Evolutionary conservation across 345 rosid species (phyloP).

Genomic region (Moricandia arvensis): DNA sequence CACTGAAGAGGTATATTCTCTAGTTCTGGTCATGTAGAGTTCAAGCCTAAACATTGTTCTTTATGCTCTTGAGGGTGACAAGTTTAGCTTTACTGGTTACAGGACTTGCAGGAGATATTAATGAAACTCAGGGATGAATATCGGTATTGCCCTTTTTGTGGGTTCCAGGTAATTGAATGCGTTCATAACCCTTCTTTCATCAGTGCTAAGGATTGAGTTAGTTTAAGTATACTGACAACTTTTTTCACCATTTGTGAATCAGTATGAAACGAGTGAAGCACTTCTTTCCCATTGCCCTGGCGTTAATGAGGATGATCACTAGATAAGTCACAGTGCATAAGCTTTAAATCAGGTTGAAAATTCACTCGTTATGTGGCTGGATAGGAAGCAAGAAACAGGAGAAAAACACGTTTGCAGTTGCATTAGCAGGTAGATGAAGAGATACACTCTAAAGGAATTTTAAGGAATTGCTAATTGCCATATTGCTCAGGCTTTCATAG

Average conservation of each 20-base stretch:
- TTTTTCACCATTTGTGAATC: neutral
- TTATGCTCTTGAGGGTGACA: conserved; percentile 6
- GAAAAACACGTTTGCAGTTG: conserved; percentile 7
- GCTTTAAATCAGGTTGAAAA: conserved; percentile 5
- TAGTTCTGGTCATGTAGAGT: neutral
- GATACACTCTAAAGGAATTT: neutral
- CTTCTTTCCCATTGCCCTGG: conserved; percentile 82
- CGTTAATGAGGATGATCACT: conserved; percentile 73
- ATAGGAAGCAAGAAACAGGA: conserved; percentile 16
- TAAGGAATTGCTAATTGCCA: neutral
- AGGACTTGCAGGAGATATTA: conserved; percentile 74
- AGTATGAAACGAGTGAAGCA: conserved; percentile 52
- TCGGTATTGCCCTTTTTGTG: conserved; percentile 81
- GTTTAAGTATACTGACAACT: conserved; percentile 3
- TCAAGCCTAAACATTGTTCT: neutral
- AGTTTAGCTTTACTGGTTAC: conserved; percentile 37
- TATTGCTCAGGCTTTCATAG: conserved; percentile 22
- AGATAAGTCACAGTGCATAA: conserved; percentile 14
- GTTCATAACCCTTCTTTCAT: neutral
- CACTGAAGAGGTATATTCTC: conserved; percentile 61
- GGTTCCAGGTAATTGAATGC: conserved; percentile 57
- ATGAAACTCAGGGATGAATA: conserved; percentile 72
- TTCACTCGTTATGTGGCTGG: conserved; percentile 3
- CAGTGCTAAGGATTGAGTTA: neutral
- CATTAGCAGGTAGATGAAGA: conserved; percentile 11